These are phyloP conservation scores for Laetiporus sulphureus DNA, from an alignment of 1,284 basidiomycete species.

Conservation along the genomic window DNA sequence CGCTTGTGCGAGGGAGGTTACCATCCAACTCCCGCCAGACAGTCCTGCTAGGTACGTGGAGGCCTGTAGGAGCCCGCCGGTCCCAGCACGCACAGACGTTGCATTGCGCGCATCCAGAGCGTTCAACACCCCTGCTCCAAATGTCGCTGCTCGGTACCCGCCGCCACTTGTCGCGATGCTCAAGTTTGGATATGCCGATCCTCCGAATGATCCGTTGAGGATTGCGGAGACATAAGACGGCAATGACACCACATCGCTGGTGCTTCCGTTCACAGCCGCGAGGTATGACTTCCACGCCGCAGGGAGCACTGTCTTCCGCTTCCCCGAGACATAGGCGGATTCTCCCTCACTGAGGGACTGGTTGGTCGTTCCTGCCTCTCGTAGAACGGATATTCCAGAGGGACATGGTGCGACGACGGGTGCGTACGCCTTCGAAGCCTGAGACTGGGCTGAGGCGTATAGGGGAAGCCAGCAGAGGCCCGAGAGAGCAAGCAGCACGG, in stretches of 20 bases:
- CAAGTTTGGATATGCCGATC: constrained; percentile 27
- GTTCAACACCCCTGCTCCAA: constrained; percentile 43
- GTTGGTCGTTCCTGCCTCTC: constrained; percentile 12
- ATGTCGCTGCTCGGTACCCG: constrained; percentile 41
- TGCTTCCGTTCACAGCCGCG: constrained; percentile 25
- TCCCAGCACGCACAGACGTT: constrained; percentile 32
- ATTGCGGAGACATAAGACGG: constrained; percentile 31
- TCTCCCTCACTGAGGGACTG: constrained; percentile 22
- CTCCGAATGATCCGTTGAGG: constrained; percentile 18
- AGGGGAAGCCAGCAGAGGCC: constrained; percentile 4
- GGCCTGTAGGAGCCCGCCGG: constrained; percentile 45
- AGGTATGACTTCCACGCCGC: constrained; percentile 24
- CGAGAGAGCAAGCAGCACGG: too few species aligned
- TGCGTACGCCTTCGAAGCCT: constrained; percentile 17
- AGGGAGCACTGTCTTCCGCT: constrained; percentile 18
- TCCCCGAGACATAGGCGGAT: constrained; percentile 16
- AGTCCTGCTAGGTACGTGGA: constrained; percentile 37
- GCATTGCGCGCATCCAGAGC: constrained; percentile 43
- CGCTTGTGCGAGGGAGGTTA: constrained; percentile 21
- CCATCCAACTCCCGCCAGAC: constrained; percentile 32
- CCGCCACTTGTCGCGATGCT: constrained; percentile 42
- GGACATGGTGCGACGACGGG: constrained; percentile 18
- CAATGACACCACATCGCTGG: constrained; percentile 12
- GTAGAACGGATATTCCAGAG: constrained; percentile 13
- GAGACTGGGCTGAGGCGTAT: constrained; percentile 10